phyloP scores from a whole-genome alignment of 108 stramenopile species.

The Pseudonitzschia delicatissima region DNA sequence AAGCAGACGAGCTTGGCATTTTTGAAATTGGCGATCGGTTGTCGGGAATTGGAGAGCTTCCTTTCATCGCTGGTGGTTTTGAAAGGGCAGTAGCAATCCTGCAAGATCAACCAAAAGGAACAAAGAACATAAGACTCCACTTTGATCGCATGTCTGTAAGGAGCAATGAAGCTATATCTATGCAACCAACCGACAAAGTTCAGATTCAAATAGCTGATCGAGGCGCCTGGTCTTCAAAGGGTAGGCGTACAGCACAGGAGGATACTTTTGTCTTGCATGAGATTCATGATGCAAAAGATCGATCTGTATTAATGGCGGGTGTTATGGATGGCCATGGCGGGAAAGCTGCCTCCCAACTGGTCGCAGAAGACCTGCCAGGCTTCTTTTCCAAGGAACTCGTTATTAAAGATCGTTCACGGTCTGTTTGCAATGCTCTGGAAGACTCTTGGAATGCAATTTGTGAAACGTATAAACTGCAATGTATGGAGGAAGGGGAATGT shows the following conservation, averaged over 20 bases:
- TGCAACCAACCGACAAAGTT: constrained; percentile 16
- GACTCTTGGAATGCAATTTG: constrained; percentile 54
- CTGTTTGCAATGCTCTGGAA: constrained; percentile 36
- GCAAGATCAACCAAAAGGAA: constrained; percentile 33
- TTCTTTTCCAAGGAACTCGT: constrained; percentile 47
- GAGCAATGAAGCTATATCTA: constrained; percentile 21
- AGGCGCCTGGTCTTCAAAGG: constrained; percentile 74
- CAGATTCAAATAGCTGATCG: constrained; percentile 42
- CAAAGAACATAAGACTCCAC: constrained; percentile 59
- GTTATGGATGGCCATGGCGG: constrained; percentile 86
- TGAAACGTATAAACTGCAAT: constrained; percentile 52
- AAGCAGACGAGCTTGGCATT: constrained; percentile 65
- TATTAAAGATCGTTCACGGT: constrained; percentile 4
- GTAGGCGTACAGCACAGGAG: constrained; percentile 68
- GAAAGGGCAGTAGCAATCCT: constrained; percentile 64
- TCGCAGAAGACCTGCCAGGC: constrained; percentile 48
- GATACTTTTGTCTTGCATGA: constrained; percentile 74
- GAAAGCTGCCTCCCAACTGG: constrained; percentile 52
- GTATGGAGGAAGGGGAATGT: constrained; percentile 50
- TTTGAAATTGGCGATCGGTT: constrained; percentile 81
- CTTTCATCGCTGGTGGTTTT: constrained; percentile 62
- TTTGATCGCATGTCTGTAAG: constrained; percentile 58
- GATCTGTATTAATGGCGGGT: constrained; percentile 60
- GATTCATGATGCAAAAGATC: constrained; percentile 49
- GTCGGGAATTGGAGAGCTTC: constrained; percentile 72